Conservation (phyloP, 2,329 filamentous ascomycete species). For the Byssothecium circinans region DNA sequence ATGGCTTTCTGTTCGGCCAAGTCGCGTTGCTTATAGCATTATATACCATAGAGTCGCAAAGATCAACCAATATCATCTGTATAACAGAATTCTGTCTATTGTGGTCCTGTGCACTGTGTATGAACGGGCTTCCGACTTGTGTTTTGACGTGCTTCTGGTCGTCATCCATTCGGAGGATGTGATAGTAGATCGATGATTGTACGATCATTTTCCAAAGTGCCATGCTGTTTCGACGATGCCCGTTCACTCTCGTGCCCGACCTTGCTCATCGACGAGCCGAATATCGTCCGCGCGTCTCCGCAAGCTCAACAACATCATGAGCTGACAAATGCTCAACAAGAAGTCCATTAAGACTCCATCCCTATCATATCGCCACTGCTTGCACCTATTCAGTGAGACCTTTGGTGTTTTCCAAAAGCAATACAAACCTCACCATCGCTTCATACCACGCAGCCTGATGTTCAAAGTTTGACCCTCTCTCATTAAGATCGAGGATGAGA, state of each 20-base stretch:
- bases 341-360: background rate
- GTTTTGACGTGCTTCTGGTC: too few relatives aligned
- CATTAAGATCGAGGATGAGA: background rate
- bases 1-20: background rate
- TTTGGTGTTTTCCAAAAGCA: background rate
- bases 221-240: too few relatives aligned
- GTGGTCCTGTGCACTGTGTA: too few relatives aligned
- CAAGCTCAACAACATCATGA: background rate
- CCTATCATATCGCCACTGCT: background rate
- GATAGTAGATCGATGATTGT: too few relatives aligned
- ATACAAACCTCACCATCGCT: too few relatives aligned
- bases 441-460: background rate
- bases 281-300: too few relatives aligned
- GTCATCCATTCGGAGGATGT: too few relatives aligned
- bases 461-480: background rate
- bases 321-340: background rate
- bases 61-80: background rate
- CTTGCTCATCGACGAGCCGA: too few relatives aligned
- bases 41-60: conserved; percentile 10
- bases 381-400: background rate
- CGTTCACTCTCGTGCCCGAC: too few relatives aligned
- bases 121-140: too few relatives aligned
- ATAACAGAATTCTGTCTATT: background rate
- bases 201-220: too few relatives aligned
- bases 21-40: conserved; percentile 3